Evolutionary conservation across 768 basidiomycete genomes (phyloP).

Genomic region (Collybia mongolica): DNA sequence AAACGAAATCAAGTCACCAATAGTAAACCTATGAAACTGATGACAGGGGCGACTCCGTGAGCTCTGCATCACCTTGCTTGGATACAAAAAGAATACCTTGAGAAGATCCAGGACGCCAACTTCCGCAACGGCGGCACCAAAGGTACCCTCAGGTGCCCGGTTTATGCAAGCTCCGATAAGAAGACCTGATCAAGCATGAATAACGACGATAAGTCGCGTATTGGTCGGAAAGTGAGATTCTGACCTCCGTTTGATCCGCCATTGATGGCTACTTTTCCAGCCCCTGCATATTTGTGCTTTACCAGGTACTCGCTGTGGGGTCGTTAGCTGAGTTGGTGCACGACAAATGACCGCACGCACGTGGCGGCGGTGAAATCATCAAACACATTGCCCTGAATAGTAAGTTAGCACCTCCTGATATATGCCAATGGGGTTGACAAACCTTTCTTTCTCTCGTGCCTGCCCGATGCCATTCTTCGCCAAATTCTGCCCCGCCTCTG

Average conservation of each 20-base stretch:
- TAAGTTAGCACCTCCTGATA: conserved; percentile 1
- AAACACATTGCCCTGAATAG: conserved; percentile 63
- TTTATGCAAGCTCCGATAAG: conserved; percentile 86
- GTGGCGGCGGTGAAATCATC: conserved; percentile 83
- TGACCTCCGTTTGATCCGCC: conserved; percentile 82
- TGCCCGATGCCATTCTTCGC: conserved; percentile 81
- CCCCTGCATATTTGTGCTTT: conserved; percentile 65
- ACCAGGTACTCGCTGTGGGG: conserved; percentile 62
- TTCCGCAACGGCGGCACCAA: conserved; percentile 79
- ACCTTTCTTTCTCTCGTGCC: conserved; percentile 74
- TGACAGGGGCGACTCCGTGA: conserved; percentile 3
- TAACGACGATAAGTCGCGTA: background rate
- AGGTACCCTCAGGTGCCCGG: conserved; percentile 69
- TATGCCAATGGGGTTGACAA: conserved; percentile 3
- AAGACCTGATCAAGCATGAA: conserved; percentile 44
- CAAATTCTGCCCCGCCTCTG: conserved; percentile 76
- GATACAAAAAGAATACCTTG: conserved; percentile 44
- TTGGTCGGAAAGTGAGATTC: conserved; percentile 8
- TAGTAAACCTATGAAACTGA: conserved; percentile 75
- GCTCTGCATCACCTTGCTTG: background rate
- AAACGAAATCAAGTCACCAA: conserved; percentile 42
- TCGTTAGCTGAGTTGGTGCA: background rate
- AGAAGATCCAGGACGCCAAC: conserved; percentile 82
- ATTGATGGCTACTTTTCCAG: conserved; percentile 72
- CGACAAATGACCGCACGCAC: conserved; percentile 37